phyloP scores from a whole-genome alignment of 257 asterid species.

The Solanum raphanifolium region DNA sequence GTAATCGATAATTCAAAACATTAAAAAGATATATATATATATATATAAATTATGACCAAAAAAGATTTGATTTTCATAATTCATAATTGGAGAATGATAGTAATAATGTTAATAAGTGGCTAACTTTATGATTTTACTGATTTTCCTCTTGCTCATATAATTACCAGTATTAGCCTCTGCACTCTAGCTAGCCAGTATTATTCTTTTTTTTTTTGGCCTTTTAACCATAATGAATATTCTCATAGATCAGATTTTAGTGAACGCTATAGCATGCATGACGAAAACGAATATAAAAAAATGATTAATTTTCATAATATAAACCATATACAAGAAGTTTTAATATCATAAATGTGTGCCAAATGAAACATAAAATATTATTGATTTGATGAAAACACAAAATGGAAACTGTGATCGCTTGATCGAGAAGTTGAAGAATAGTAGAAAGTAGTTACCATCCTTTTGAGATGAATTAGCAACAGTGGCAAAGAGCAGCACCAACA shows the following conservation, averaged over 20 bases:
- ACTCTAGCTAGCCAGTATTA: not conserved
- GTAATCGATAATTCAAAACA: no score
- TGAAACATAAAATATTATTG: not conserved
- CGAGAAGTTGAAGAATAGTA: not conserved
- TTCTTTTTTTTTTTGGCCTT: not conserved
- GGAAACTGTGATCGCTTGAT: no score
- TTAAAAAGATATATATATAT: no score
- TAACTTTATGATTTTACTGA: not conserved
- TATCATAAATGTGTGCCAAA: not conserved
- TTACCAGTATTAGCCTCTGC: not conserved
- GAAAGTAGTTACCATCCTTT: not conserved
- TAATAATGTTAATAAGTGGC: not conserved
- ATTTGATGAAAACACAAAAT: not conserved
- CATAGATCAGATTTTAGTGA: not conserved
- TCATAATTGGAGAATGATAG: not conserved
- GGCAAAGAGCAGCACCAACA: not conserved
- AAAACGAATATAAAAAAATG: not conserved
- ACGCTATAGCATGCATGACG: not conserved
- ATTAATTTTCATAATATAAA: not conserved
- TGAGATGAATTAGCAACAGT: not conserved
- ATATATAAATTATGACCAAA: no score
- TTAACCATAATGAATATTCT: not conserved
- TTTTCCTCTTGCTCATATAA: not conserved
- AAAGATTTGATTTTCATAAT: not conserved
- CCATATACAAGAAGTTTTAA: not conserved